Evolutionary conservation across 2,329 filamentous ascomycete genomes (phyloP), one percentile per base, ranked within the genome.

Genomic region (Triangularia setosa): DNA sequence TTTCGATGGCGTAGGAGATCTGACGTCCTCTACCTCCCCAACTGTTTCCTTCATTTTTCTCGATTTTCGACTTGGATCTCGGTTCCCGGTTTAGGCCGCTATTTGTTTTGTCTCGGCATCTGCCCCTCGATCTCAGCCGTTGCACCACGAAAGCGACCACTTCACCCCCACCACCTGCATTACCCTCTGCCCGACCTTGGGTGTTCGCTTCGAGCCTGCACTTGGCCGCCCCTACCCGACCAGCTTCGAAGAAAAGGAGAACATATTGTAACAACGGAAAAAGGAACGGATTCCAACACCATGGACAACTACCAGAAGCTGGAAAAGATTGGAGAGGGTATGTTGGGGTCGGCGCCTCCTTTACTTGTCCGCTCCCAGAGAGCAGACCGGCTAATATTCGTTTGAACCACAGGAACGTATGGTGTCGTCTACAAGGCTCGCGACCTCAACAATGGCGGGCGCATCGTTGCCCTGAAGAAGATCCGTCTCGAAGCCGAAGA

Each of bases 241-340:
- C 18, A 33, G 4, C 21, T 33, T 12, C 58, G 7, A 12, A 16
- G 27, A 58, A 14, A 55, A 48, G 60, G 18, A 55, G n/a, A 21
- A 48, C n/a, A 21, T 5, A 35, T 24, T 40, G 28, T 35, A 27
- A 53, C 40, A 44, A 25, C 33, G n/a, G 30, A 18, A 61, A 23
- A 23, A 48, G 40, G 52, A 25, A 53, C 16, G 28, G 21, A 33
- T 58, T 33, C 40, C 62, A 63, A 64, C 58, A 63, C 62, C 69
- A 95, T 95, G 91, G 91, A 95, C 77, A 94, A 95, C 79, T 95
- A 95, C 78, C 90, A 95, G 80, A 94, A 94, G 80, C 87, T 96
- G 72, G 92, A 96, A 80, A 96, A 95, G 82, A 92, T 95, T 73
- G 92, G 92, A 77, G 92, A 95, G 84, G 92, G 91, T 93, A 80